Conservation (phyloP, 2,329 filamentous ascomycete species). For the Aspergillus persii region DNA sequence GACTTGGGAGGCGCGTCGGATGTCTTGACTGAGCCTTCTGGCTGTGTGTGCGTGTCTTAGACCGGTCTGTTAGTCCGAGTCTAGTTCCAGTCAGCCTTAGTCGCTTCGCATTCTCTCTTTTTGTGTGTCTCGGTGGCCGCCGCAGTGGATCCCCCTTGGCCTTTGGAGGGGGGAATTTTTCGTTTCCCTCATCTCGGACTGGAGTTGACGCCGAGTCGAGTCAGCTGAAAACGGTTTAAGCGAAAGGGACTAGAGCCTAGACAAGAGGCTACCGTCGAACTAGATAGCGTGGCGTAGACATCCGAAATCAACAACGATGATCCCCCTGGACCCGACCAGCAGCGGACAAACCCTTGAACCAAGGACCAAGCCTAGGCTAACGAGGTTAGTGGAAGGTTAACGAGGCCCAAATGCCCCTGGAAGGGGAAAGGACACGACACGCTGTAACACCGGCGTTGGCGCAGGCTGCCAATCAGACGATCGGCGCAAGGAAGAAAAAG, state of each 20-base stretch:
- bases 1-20: too few species aligned
- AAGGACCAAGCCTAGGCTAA: slow-evolving; percentile 4
- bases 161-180: background rate
- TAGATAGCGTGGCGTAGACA: background rate
- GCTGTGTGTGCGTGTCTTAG: background rate
- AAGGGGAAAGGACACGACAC: background rate
- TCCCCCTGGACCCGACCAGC: background rate
- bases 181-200: background rate
- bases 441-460: slow-evolving; percentile 3
- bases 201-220: background rate
- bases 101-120: background rate
- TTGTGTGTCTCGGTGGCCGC: background rate
- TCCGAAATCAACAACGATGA: background rate
- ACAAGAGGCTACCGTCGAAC: background rate
- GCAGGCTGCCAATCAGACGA: background rate
- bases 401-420: background rate
- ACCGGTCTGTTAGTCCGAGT: background rate
- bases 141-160: background rate
- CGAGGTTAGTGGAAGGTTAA: background rate
- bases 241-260: background rate
- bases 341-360: background rate
- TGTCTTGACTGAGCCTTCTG: background rate
- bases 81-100: background rate
- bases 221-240: background rate
- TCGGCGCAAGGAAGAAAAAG: background rate